Evolutionary conservation across 2,329 filamentous ascomycete genomes (phyloP), one percentile per base, ranked within the genome.

Genomic region (Mycosphaerella arachidis): DNA sequence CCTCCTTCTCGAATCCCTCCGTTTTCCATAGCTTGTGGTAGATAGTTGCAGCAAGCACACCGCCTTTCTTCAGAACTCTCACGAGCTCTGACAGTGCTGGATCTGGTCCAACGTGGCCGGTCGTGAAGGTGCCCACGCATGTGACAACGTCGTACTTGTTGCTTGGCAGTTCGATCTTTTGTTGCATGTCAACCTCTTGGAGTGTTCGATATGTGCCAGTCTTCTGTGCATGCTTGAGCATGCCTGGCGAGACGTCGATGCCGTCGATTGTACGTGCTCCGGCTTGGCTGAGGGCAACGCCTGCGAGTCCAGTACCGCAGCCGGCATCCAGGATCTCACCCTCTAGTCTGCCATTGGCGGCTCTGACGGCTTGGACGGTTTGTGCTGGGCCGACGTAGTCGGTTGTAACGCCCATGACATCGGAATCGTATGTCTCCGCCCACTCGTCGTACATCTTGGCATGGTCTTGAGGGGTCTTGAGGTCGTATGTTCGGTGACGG

Each of bases 81-180:
- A 52, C 30, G 10, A 52, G 78, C 66, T 84, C 82, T 24, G 73
- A 68, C 45, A 85, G 65, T 3, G 79, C 79, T 1, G 71, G 71
- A 48, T 72, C 69, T 0, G 82, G 81, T 0, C 82, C 82, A 37
- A 85, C 78, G 62, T 85, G 82, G 10, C 80, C 81, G 56, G 79
- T 75, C 0, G 83, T 85, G 61, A 85, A 77, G 2, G 81, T 84
- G 29, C 82, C 82, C 27, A 80, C 77, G 71, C 82, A 85, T 1
- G 78, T 76, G 18, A 84, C 75, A 4, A 78, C 76, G 54, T 83
- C 81, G 63, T 83, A 84, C 2, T 70, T 71, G 9, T 73, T 72
- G 61, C 79, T 75, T 4, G 71, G 60, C 40, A 71, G 69, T 3
- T 73, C 66, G 13, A 84, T 73, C 0, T 69, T 73, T 53, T 76